Evolutionary conservation across 768 basidiomycete species (phyloP).

Genomic region (Russula ochroleuca): DNA sequence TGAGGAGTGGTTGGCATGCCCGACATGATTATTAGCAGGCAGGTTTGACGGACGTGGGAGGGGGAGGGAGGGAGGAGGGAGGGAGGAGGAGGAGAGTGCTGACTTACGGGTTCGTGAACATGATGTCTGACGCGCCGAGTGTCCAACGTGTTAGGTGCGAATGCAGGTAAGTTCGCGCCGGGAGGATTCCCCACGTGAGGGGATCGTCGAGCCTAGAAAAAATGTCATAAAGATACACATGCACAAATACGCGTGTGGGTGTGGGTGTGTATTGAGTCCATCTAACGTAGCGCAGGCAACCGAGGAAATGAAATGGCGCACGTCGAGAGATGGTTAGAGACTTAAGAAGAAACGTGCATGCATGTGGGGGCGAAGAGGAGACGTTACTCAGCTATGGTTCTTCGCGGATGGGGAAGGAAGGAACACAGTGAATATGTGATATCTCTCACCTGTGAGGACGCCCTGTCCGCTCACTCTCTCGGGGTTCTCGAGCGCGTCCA

Average conservation of each 20-base stretch:
- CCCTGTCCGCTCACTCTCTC: constrained; percentile 52
- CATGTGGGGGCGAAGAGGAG: neutral
- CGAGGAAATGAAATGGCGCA: constrained; percentile 36
- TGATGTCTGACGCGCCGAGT: constrained; percentile 86
- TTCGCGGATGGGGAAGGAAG: neutral
- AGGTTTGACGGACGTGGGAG: too few relatives aligned
- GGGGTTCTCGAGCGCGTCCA: constrained; percentile 52
- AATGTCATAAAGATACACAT: neutral
- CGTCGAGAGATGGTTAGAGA: constrained; percentile 94
- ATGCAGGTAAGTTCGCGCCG: constrained; percentile 54
- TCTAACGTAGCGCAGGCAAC: neutral
- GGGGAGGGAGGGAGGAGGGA: neutral
- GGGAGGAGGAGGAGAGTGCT: constrained; percentile 14
- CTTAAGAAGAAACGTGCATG: constrained; percentile 38
- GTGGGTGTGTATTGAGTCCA: neutral
- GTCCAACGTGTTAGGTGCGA: constrained; percentile 78
- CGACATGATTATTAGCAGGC: constrained; percentile 29
- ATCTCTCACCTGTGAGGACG: constrained; percentile 61
- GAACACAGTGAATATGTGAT: constrained; percentile 11
- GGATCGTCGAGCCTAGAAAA: constrained; percentile 70
- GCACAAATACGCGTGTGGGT: neutral
- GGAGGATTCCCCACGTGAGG: constrained; percentile 83
- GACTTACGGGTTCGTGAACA: constrained; percentile 87
- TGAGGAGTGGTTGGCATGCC: neutral
- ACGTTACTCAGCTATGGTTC: neutral